Conservation (phyloP, 208 protist species). For the Naegleria gruberi region DNA sequence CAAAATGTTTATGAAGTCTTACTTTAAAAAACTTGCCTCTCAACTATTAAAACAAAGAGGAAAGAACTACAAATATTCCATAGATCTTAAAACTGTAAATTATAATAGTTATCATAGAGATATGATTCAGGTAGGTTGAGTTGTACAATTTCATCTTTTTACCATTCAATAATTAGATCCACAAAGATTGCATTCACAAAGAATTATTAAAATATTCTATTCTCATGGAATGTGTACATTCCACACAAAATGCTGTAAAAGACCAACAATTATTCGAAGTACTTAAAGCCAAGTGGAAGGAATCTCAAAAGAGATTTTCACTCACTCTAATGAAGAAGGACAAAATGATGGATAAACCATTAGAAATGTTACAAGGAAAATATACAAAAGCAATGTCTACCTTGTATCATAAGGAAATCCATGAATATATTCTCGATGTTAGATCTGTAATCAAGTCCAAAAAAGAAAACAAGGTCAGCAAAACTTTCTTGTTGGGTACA, state of each 20-base stretch:
- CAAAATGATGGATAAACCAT: not conserved
- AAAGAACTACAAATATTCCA: not conserved
- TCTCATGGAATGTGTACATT: not conserved
- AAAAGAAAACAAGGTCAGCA: not conserved
- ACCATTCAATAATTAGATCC: not conserved
- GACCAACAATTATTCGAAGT: not conserved
- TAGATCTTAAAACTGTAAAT: not conserved
- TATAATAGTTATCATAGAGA: not conserved
- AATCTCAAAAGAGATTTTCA: not conserved
- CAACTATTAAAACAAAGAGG: not conserved
- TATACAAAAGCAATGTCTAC: not conserved
- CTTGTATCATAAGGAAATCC: not conserved
- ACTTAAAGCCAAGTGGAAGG: not conserved
- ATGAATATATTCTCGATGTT: not conserved
- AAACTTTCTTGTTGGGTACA: not conserved
- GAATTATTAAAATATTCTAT: not conserved
- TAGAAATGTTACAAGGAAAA: not conserved
- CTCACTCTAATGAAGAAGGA: not conserved
- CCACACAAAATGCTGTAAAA: not conserved
- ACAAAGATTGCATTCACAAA: not conserved
- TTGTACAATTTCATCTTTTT: not conserved
- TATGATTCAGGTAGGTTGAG: not conserved
- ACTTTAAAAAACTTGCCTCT: not conserved
- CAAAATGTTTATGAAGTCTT: not conserved
- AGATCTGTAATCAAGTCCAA: not conserved